Evolutionary conservation across 345 rosid genomes (phyloP).

Genomic region (Litchi chinensis): DNA sequence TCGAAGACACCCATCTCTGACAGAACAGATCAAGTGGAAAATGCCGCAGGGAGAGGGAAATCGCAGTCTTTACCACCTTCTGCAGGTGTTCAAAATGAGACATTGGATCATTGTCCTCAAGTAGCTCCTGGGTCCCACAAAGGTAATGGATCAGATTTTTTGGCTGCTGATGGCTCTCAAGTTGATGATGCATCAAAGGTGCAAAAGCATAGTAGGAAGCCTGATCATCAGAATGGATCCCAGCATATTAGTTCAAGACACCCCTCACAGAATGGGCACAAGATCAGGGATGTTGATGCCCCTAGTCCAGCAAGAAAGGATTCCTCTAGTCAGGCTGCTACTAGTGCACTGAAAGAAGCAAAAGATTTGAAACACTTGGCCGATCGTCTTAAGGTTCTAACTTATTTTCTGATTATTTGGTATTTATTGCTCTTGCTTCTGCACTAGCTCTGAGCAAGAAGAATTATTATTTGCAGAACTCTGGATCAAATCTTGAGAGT

Average conservation of each 20-base stretch:
- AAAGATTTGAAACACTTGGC: slow-evolving; percentile 89
- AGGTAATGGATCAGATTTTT: slow-evolving; percentile 33
- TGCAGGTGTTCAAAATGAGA: slow-evolving; percentile 50
- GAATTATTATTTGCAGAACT: slow-evolving; percentile 46
- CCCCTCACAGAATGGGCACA: slow-evolving; percentile 53
- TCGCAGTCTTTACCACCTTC: slow-evolving; percentile 42
- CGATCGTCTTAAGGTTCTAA: slow-evolving; percentile 85
- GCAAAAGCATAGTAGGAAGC: slow-evolving; percentile 42
- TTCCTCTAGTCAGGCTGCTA: slow-evolving; percentile 62
- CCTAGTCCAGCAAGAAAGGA: slow-evolving; percentile 79
- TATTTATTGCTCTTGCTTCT: slow-evolving; percentile 9
- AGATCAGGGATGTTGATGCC: slow-evolving; percentile 52
- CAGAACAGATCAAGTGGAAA: slow-evolving; percentile 43
- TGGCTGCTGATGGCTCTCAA: slow-evolving; percentile 31
- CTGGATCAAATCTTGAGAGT: slow-evolving; percentile 61
- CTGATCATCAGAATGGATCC: slow-evolving; percentile 51
- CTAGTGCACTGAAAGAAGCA: slow-evolving; percentile 83
- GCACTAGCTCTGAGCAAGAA: slow-evolving; percentile 20
- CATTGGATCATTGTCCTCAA: slow-evolving; percentile 24
- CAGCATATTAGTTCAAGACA: slow-evolving; percentile 46
- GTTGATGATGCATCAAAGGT: slow-evolving; percentile 43
- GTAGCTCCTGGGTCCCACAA: slow-evolving; percentile 36
- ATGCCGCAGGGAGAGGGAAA: slow-evolving; percentile 44
- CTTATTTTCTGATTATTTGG: slow-evolving; percentile 19
- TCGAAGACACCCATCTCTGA: slow-evolving; percentile 28